A percentile compares a stretch with the other conserved stretches of the same genome.
Conservation (phyloP, 768 basidiomycete species). For the Lyophyllum shimeji region DNA sequence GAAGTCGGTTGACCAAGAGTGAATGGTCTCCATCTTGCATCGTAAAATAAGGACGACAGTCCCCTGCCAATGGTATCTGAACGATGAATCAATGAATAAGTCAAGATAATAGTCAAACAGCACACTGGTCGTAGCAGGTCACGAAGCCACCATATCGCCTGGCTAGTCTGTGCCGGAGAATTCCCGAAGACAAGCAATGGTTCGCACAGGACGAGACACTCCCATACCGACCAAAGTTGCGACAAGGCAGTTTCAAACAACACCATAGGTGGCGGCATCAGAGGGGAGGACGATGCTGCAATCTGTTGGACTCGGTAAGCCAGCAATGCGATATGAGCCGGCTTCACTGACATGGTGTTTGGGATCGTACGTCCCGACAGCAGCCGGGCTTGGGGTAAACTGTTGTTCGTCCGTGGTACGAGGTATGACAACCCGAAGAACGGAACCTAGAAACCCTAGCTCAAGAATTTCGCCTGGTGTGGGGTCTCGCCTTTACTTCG, state of each 20-base stretch:
- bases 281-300: conserved; percentile 62
- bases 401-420: conserved; percentile 71
- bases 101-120: background rate
- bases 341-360: conserved; percentile 43
- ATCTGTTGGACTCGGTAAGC: conserved; percentile 41
- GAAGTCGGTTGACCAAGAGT: conserved; percentile 74
- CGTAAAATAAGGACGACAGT: conserved; percentile 93
- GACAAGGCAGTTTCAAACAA: conserved; percentile 65
- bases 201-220: conserved; percentile 88
- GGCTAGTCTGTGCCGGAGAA: conserved; percentile 79
- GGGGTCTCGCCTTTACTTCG: conserved; percentile 78
- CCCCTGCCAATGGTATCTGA: conserved; percentile 80
- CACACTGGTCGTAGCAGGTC: conserved; percentile 82
- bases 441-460: conserved; percentile 80
- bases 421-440: conserved; percentile 74
- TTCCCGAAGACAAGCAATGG: conserved; percentile 83
- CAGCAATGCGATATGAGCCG: background rate
- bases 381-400: conserved; percentile 51
- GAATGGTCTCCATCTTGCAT: conserved; percentile 90
- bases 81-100: background rate
- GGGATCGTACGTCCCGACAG: conserved; percentile 53
- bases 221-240: conserved; percentile 88
- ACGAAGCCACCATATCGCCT: conserved; percentile 90
- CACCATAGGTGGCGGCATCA: conserved; percentile 54
- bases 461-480: conserved; percentile 65